A percentile compares a stretch with the other conserved stretches of the same genome.
phyloP scores from a whole-genome alignment of 495 filamentous ascomycete species.

The Xylaria cubensis region DNA sequence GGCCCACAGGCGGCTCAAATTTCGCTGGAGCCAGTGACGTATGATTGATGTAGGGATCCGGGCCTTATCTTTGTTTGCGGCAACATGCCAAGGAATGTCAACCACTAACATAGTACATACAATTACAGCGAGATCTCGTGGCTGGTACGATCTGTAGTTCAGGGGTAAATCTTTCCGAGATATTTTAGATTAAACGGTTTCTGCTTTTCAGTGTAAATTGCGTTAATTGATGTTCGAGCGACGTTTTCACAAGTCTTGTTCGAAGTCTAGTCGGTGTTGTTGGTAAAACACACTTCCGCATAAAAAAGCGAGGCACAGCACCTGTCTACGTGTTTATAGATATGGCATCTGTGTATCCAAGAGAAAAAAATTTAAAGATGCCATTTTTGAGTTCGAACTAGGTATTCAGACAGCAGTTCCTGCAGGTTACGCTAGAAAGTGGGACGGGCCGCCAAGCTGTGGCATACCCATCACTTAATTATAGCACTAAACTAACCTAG shows the following conservation, averaged over 20 bases:
- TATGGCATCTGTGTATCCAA: not conserved
- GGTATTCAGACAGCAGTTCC: not conserved
- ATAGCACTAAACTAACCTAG: not conserved
- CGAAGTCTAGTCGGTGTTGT: not conserved
- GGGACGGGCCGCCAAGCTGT: not conserved
- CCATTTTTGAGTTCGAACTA: not conserved
- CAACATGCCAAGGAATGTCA: not conserved
- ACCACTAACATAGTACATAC: too few relatives aligned
- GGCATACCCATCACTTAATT: not conserved
- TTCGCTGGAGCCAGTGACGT: conserved; percentile 16
- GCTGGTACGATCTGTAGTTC: not conserved
- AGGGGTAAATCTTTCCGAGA: not conserved
- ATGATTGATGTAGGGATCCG: conserved; percentile 1
- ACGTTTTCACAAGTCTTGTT: not conserved
- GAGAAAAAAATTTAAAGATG: too few relatives aligned
- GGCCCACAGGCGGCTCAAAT: conserved; percentile 25
- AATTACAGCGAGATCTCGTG: not conserved
- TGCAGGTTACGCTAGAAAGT: not conserved
- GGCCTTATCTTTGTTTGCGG: not conserved
- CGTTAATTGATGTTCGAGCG: not conserved
- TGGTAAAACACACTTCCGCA: not conserved
- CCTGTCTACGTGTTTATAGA: not conserved
- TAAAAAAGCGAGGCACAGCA: too few relatives aligned
- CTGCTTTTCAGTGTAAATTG: not conserved
- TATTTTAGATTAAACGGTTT: not conserved